Conservation (phyloP, 148 eudicot species). For the Rhododendron kiyosumense region DNA sequence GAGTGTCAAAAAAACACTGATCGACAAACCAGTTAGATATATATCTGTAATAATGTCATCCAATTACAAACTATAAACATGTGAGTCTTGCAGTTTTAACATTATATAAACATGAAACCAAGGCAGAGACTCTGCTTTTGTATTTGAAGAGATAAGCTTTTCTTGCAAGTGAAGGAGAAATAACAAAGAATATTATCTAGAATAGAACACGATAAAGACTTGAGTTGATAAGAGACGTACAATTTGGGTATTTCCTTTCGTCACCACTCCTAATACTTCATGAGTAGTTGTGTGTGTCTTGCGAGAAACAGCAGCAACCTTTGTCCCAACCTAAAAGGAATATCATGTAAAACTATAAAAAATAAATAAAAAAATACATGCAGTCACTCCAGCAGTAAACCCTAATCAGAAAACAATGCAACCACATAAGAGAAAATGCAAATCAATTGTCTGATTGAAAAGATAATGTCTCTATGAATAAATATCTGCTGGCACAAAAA, state of each 20-base stretch:
- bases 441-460: neutral
- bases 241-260: slow-evolving; percentile 83
- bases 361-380: neutral
- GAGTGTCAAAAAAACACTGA: slow-evolving; percentile 99
- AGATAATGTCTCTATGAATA: neutral
- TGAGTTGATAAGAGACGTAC: slow-evolving; percentile 36
- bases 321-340: slow-evolving; percentile 75
- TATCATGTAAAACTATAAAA: neutral
- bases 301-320: slow-evolving; percentile 94
- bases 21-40: slow-evolving; percentile 19
- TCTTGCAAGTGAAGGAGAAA: neutral
- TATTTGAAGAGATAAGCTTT: neutral
- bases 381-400: neutral
- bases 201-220: neutral
- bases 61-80: neutral
- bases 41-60: neutral
- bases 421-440: too few species aligned
- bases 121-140: neutral
- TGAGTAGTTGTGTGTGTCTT: slow-evolving; percentile 92
- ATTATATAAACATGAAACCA: slow-evolving; percentile 1
- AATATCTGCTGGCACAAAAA: neutral
- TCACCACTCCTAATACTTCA: slow-evolving; percentile 90
- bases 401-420: neutral
- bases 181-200: neutral
- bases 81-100: slow-evolving; percentile 6